Conservation (phyloP, 345 rosid genomes). For the Salix udensis region DNA sequence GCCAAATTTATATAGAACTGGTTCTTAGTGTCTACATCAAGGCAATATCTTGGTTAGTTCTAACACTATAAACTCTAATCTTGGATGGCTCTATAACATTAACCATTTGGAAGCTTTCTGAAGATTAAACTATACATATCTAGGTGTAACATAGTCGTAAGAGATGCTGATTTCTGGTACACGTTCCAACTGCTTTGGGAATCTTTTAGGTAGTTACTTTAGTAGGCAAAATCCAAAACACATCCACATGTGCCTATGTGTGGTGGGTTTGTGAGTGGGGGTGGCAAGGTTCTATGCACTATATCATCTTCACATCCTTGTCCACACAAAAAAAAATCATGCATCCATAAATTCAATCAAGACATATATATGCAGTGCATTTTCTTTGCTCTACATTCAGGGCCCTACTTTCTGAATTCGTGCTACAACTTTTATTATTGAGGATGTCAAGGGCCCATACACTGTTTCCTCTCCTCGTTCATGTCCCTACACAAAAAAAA, state of each 20-base stretch:
- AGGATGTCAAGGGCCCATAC: background rate
- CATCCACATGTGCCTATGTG: background rate
- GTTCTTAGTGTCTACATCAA: background rate
- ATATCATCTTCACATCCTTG: background rate
- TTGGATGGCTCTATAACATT: background rate
- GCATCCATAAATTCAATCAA: too few species aligned
- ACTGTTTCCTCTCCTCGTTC: background rate
- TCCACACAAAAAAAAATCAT: background rate
- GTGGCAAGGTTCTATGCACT: background rate
- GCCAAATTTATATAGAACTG: background rate
- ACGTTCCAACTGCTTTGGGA: background rate
- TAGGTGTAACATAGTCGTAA: background rate
- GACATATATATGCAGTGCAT: background rate
- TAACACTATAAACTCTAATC: background rate
- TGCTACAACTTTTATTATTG: background rate
- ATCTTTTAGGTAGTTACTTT: background rate
- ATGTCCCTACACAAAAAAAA: background rate
- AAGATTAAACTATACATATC: background rate
- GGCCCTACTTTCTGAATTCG: background rate
- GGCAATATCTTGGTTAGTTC: background rate
- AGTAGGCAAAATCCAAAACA: background rate
- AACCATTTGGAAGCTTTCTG: background rate
- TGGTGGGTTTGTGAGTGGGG: background rate
- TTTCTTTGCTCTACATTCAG: background rate
- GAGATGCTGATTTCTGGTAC: background rate